These are phyloP conservation scores for Termitomyces sp. DNA, from an alignment of 768 basidiomycete genomes.

Conservation along the genomic window DNA sequence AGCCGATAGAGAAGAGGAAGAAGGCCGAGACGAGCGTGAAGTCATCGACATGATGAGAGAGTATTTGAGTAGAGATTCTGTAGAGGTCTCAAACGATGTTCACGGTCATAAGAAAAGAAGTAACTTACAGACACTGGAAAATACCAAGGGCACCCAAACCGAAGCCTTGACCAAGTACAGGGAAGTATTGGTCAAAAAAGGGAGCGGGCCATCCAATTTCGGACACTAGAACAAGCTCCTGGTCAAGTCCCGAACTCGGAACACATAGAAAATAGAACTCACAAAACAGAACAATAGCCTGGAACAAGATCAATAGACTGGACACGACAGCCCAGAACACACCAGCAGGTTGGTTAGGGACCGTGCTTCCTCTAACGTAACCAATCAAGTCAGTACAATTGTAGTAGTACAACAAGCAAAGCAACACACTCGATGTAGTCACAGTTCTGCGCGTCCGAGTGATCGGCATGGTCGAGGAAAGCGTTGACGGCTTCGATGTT, in stretches of 20 bases:
- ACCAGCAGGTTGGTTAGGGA: conserved; percentile 92
- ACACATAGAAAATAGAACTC: conserved; percentile 17
- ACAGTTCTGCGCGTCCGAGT: conserved; percentile 44
- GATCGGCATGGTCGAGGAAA: conserved; percentile 41
- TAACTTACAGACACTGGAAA: conserved; percentile 74
- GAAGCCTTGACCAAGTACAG: conserved; percentile 81
- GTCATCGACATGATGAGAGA: conserved; percentile 73
- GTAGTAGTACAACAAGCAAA: neutral
- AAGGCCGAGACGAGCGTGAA: conserved; percentile 87
- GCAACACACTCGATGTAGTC: conserved; percentile 73
- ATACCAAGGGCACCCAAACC: conserved; percentile 86
- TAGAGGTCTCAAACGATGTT: neutral
- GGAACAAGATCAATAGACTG: conserved; percentile 79
- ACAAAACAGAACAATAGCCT: conserved; percentile 70
- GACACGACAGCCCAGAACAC: conserved; percentile 89
- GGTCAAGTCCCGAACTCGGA: neutral
- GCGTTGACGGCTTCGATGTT: conserved; percentile 73
- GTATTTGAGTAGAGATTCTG: conserved; percentile 64
- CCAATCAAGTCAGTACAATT: neutral
- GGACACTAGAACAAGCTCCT: conserved; percentile 37
- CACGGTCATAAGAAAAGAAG: neutral
- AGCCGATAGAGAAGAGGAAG: conserved; percentile 79
- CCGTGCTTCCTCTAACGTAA: conserved; percentile 57
- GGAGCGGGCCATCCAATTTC: conserved; percentile 72
- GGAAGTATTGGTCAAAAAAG: conserved; percentile 87